Percentiles rank a stretch among this genome's conserved stretches.
Evolutionary conservation across 2,329 filamentous ascomycete genomes (phyloP).

Genomic region (Claviceps maximensis): DNA sequence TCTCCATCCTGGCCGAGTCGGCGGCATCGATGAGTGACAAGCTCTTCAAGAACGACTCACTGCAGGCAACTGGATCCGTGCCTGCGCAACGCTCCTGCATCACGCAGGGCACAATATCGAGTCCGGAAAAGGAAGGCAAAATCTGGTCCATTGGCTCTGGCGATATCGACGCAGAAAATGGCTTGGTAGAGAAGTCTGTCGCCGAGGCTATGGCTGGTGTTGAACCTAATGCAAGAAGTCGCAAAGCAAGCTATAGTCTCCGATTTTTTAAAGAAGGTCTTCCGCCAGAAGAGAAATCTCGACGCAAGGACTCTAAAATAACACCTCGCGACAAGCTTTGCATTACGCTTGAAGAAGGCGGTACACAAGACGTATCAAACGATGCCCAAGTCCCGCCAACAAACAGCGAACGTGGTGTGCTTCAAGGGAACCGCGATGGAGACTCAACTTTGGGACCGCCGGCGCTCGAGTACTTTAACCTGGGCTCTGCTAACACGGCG

Average conservation of each 20-base stretch:
- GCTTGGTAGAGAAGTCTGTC: conserved; percentile 52
- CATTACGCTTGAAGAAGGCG: conserved; percentile 21
- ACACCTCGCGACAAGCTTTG: conserved; percentile 28
- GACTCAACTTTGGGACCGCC: conserved; percentile 2
- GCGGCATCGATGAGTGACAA: conserved; percentile 3
- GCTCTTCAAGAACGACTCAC: conserved; percentile 9
- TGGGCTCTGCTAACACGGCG: conserved; percentile 4
- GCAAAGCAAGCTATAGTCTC: conserved; percentile 54
- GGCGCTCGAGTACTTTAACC: conserved; percentile 10
- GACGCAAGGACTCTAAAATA: conserved; percentile 34
- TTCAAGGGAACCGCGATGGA: not conserved
- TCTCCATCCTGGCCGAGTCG: conserved; percentile 8
- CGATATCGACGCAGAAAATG: conserved; percentile 35
- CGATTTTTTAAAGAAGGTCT: conserved; percentile 55
- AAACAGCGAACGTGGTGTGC: not conserved
- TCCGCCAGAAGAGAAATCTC: conserved; percentile 42
- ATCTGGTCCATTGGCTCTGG: conserved; percentile 50
- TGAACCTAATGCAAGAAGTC: conserved; percentile 51
- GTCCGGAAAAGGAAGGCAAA: conserved; percentile 47
- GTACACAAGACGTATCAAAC: not conserved
- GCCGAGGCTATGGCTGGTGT: conserved; percentile 46
- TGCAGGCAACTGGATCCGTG: conserved; percentile 8
- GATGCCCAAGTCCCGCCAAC: not conserved
- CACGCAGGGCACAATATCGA: conserved; percentile 30
- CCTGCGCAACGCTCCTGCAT: conserved; percentile 23